phyloP scores from a whole-genome alignment of 371 early-diverging fungal genomes.

The Mucor velutinosus region DNA sequence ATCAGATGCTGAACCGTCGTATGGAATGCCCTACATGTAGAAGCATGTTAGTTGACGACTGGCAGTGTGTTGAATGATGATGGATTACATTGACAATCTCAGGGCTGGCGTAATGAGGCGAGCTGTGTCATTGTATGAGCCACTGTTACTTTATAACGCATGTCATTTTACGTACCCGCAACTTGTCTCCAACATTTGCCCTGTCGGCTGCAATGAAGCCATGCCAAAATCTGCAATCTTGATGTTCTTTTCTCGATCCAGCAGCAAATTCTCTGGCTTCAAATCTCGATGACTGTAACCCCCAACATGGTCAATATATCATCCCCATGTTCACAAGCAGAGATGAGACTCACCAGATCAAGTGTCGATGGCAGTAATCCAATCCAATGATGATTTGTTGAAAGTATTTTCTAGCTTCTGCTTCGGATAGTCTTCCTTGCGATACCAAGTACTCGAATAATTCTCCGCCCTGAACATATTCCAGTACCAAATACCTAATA shows the following conservation, averaged over 20 bases:
- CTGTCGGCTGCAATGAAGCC: conserved; percentile 76
- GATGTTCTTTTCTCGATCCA: conserved; percentile 76
- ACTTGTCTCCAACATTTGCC: conserved; percentile 74
- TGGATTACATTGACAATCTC: conserved; percentile 79
- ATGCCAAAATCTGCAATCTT: conserved; percentile 91
- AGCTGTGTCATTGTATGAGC: conserved; percentile 28
- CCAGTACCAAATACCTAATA: conserved; percentile 89
- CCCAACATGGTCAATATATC: neutral
- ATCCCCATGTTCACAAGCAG: neutral
- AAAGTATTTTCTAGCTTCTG: conserved; percentile 90
- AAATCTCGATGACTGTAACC: conserved; percentile 93
- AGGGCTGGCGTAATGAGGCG: conserved; percentile 93
- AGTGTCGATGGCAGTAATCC: conserved; percentile 92
- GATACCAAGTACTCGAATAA: conserved; percentile 93
- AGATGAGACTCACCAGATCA: conserved; percentile 70
- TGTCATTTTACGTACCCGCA: conserved; percentile 59
- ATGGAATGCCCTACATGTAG: conserved; percentile 64
- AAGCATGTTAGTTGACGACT: neutral
- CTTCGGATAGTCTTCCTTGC: conserved; percentile 84
- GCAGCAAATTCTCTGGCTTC: conserved; percentile 94
- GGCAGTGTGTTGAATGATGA: neutral
- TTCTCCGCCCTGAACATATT: conserved; percentile 96
- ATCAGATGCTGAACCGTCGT: conserved; percentile 87
- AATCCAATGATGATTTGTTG: conserved; percentile 95
- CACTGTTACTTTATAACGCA: neutral